Base-by-base conservation (phyloP, 225 moss, liverwort and hornwort species). In the Physcomitrellopsis africana region DNA sequence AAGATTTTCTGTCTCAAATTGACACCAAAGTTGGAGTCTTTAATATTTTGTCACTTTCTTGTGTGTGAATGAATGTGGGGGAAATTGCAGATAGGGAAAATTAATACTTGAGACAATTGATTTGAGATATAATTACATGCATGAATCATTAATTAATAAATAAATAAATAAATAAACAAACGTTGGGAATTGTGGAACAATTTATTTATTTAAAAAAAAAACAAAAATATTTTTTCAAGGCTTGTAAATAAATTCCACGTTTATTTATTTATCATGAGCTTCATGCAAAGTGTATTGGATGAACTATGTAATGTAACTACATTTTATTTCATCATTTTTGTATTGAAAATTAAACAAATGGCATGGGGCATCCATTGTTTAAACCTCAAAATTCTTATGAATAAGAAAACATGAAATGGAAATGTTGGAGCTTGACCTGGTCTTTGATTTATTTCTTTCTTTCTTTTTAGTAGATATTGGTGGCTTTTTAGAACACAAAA, bases 11-110 rank as follows among this genome's bases (percentile, higher is more conserved):
- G 15, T 69, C 26, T 68, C 20, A 72, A 70, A 44, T 63, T 69
- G 55, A 69, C 60, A 59, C 68, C 68, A 77, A 0, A 54, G 48
- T 65, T 1, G n/a, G 0, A 65, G 6, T 49, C 60, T 52, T 74
- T 82, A 77, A 82, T 73, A 72, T 24, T 71, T 84, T 37, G 72
- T 64, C 37, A 75, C 57, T 77, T 82, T 70, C 80, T 81, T 87
- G 75, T 79, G 77, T 84, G 74, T 80, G 67, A 84, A 43, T 74
- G 70, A 61, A 80, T 63, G 73, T 66, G 65, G 55, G 48, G 52
- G 80, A 82, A 23, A 80, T 87, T 84, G 24, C 1, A 80, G 70
- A 77, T 66, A 65, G 55, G 48, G 52, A 82, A 84, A 18, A 80
- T 84, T 84, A 78, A 77, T 72, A 71, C 37, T 80, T 84, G 17